These are phyloP conservation scores for Syzygium malaccense DNA, from an alignment of 441 rosid species.

Conservation along the genomic window DNA sequence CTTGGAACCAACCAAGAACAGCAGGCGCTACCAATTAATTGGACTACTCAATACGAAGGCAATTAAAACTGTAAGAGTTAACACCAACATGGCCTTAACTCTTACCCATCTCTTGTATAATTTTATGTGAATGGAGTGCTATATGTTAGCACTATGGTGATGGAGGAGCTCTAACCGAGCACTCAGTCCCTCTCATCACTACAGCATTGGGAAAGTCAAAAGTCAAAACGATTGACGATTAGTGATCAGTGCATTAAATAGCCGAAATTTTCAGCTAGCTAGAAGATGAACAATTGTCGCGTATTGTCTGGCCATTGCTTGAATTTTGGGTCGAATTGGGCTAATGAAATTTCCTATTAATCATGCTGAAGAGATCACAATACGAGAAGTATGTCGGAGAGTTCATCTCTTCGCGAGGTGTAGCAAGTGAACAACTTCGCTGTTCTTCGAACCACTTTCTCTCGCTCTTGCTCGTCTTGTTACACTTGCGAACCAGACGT, in stretches of 20 bases:
- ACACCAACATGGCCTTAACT: background rate
- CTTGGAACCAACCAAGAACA: constrained; percentile 30
- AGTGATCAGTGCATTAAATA: background rate
- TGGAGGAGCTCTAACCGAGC: background rate
- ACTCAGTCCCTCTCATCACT: background rate
- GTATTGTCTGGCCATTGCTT: background rate
- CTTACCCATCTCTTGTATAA: background rate
- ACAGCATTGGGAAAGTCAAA: background rate
- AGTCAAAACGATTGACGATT: background rate
- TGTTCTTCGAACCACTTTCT: background rate
- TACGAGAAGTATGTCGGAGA: background rate
- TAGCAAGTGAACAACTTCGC: background rate
- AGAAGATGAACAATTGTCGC: background rate
- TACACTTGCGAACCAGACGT: background rate
- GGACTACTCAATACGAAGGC: constrained; percentile 27
- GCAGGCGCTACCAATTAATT: constrained; percentile 26
- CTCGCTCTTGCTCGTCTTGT: background rate
- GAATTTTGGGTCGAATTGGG: background rate
- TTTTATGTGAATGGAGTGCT: background rate
- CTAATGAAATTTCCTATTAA: background rate
- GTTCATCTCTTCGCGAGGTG: background rate
- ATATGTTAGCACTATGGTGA: background rate
- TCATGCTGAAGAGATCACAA: background rate
- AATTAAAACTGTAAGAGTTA: background rate
- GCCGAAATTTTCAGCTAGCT: background rate